phyloP scores from a whole-genome alignment of 805 yeast genomes.

The Metschnikowia borealis region DNA sequence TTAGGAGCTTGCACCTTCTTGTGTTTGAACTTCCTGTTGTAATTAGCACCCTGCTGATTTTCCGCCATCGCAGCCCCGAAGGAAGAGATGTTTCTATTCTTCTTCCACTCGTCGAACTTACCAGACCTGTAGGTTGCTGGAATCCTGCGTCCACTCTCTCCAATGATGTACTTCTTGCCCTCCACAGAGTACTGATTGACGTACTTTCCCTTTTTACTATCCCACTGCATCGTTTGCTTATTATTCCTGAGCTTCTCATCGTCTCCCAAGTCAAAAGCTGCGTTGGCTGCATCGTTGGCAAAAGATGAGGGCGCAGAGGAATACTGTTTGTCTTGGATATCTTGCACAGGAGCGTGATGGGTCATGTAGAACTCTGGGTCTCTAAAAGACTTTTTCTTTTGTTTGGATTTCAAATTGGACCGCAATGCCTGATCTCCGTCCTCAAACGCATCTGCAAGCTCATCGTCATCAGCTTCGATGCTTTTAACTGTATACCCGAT shows the following conservation, averaged over 20 bases:
- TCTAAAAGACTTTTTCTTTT: slow-evolving; percentile 48
- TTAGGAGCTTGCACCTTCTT: slow-evolving; percentile 75
- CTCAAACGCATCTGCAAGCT: slow-evolving; percentile 46
- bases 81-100: slow-evolving; percentile 56
- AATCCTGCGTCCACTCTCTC: slow-evolving; percentile 88
- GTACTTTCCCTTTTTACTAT: slow-evolving; percentile 86
- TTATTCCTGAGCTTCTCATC: slow-evolving; percentile 72
- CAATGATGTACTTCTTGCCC: slow-evolving; percentile 74
- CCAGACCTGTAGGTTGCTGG: slow-evolving; percentile 93
- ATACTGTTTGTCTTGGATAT: slow-evolving; percentile 78
- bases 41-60: slow-evolving; percentile 20
- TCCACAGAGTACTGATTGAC: slow-evolving; percentile 76
- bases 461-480: slow-evolving; percentile 41
- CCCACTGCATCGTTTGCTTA: slow-evolving; percentile 84
- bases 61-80: slow-evolving; percentile 18
- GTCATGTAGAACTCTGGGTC: slow-evolving; percentile 81
- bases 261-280: slow-evolving; percentile 76
- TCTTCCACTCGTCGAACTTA: slow-evolving; percentile 87
- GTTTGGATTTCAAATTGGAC: slow-evolving; percentile 25
- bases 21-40: slow-evolving; percentile 59
- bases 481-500: slow-evolving; percentile 44
- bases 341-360: slow-evolving; percentile 81
- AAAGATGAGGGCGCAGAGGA: slow-evolving; percentile 51
- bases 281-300: slow-evolving; percentile 77
- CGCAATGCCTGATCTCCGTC: slow-evolving; percentile 45